Evolutionary conservation across 345 rosid species (phyloP).

Genomic region (Trapa bicornis): DNA sequence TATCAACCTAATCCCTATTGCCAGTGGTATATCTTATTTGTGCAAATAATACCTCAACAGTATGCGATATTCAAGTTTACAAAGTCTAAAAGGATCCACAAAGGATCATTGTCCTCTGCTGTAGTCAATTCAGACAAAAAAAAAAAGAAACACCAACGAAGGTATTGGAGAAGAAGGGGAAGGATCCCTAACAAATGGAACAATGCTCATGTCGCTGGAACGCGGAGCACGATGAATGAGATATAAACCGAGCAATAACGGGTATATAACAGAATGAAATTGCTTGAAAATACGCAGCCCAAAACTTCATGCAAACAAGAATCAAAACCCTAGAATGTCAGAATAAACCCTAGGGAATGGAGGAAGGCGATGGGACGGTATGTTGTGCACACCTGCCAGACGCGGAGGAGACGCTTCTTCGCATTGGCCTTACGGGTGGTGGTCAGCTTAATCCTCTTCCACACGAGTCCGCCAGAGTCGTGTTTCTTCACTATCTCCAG

Average conservation of each 20-base stretch:
- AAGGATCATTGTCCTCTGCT: no score
- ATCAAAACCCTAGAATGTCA: constrained; percentile 79
- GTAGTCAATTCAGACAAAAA: no score
- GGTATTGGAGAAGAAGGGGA: no score
- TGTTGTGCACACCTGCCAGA: constrained; percentile 61
- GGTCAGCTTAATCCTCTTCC: constrained; percentile 93
- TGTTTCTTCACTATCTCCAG: constrained; percentile 92
- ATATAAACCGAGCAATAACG: no score
- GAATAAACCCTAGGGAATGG: constrained; percentile 10
- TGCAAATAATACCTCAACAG: no score
- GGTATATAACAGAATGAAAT: no score
- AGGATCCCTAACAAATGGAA: no score
- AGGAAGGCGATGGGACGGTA: background rate
- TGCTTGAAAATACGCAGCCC: constrained; percentile 31
- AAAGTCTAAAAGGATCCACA: background rate
- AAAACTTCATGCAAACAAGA: constrained; percentile 75
- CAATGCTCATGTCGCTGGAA: no score
- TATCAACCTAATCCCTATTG: background rate
- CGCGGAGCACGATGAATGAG: no score
- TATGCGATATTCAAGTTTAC: background rate
- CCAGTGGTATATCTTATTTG: background rate
- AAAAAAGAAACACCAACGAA: no score
- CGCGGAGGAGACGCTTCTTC: constrained; percentile 85
- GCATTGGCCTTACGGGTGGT: constrained; percentile 91
- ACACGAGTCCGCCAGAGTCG: constrained; percentile 79